Evolutionary conservation across 345 rosid species (phyloP).

Genomic region (Salix purpurea): DNA sequence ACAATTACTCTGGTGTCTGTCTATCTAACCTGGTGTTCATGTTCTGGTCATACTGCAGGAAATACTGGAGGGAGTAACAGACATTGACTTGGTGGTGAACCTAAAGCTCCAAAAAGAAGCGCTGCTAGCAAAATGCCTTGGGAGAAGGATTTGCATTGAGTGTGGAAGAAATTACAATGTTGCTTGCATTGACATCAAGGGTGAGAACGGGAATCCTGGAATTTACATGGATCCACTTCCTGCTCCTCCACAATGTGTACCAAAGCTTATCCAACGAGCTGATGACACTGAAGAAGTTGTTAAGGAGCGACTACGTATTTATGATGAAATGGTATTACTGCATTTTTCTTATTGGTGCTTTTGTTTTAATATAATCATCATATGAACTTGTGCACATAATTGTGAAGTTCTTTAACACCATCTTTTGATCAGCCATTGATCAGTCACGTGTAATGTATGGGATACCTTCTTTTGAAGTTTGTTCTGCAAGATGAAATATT

Average conservation of each 20-base stretch:
- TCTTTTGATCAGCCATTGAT: not conserved
- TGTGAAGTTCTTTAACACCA: not conserved
- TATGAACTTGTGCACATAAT: not conserved
- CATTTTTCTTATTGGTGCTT: not conserved
- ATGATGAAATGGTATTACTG: slow-evolving; percentile 55
- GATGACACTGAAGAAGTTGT: slow-evolving; percentile 94
- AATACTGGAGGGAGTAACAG: slow-evolving; percentile 81
- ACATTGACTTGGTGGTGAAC: slow-evolving; percentile 77
- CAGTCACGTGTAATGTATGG: not conserved
- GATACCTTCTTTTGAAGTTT: not conserved
- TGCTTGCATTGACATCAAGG: slow-evolving; percentile 83
- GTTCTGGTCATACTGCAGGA: slow-evolving; percentile 41
- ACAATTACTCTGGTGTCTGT: not conserved
- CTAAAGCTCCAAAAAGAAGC: slow-evolving; percentile 86
- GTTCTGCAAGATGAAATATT: not conserved
- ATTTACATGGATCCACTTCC: slow-evolving; percentile 95
- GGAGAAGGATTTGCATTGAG: slow-evolving; percentile 85
- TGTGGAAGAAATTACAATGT: slow-evolving; percentile 88
- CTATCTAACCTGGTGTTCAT: not conserved
- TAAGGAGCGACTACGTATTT: slow-evolving; percentile 74
- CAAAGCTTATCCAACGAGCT: slow-evolving; percentile 79
- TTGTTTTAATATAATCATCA: not conserved
- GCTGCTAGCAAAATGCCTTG: slow-evolving; percentile 86
- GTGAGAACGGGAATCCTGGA: slow-evolving; percentile 63
- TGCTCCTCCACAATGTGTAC: slow-evolving; percentile 79